Evolutionary conservation across 768 basidiomycete species (phyloP).

Genomic region (Thelephora aurantiotincta): DNA sequence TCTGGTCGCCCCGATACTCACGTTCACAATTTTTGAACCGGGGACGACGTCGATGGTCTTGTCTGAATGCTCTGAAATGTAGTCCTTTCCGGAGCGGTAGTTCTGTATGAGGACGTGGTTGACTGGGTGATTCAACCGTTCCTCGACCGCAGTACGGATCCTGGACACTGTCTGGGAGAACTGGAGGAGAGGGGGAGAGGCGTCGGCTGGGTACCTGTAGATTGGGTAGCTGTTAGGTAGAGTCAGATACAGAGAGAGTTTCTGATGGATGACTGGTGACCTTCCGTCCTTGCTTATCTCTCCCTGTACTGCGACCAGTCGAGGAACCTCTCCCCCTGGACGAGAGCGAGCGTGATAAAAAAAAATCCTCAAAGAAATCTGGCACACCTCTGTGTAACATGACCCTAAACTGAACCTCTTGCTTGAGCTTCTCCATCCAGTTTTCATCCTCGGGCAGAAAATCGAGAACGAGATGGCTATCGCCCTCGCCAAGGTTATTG

Average conservation of each 20-base stretch:
- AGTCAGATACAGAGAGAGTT: constrained; percentile 19
- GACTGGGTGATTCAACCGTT: constrained; percentile 44
- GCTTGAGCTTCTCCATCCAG: constrained; percentile 42
- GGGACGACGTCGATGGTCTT: constrained; percentile 74
- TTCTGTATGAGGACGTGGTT: constrained; percentile 78
- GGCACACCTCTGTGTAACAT: constrained; percentile 64
- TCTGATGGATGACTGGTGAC: constrained; percentile 14
- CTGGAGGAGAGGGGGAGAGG: constrained; percentile 49
- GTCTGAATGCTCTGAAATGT: constrained; percentile 79
- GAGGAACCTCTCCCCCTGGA: constrained; percentile 59
- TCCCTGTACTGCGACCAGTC: constrained; percentile 50
- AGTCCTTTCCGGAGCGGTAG: constrained; percentile 68
- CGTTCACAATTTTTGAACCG: constrained; percentile 66
- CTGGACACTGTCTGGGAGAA: constrained; percentile 56
- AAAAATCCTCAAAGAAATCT: background rate
- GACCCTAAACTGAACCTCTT: constrained; percentile 57
- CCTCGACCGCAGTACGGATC: constrained; percentile 52
- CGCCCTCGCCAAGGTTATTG: constrained; percentile 48
- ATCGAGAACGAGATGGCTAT: constrained; percentile 44
- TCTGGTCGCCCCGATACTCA: constrained; percentile 67
- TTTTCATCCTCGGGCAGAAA: constrained; percentile 42
- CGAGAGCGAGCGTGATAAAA: background rate
- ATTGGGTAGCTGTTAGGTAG: constrained; percentile 42
- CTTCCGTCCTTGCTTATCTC: constrained; percentile 35
- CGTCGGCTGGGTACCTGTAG: constrained; percentile 74